Evolutionary conservation across 805 yeast genomes (phyloP).

Genomic region (Candida schatavii): DNA sequence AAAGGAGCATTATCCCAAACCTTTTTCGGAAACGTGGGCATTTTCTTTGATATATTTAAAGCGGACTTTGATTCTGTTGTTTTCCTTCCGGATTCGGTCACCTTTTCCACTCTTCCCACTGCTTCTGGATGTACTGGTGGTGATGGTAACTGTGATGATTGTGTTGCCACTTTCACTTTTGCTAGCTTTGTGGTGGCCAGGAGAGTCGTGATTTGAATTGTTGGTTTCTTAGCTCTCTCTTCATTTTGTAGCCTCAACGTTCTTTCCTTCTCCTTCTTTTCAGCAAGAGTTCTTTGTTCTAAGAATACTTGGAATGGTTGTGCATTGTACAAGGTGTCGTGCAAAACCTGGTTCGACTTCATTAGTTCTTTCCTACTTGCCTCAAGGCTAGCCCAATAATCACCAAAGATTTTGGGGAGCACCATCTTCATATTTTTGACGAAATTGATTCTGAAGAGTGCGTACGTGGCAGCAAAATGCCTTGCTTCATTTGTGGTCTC

Average conservation of each 20-base stretch:
- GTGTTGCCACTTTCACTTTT: conserved; percentile 1
- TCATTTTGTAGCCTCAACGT: conserved; percentile 46
- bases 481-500: conserved; percentile 87
- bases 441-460: conserved; percentile 73
- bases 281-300: conserved; percentile 50
- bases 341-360: conserved; percentile 45
- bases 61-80: neutral
- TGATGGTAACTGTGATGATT: neutral
- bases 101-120: conserved; percentile 5
- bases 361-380: conserved; percentile 50
- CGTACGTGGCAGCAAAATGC: conserved; percentile 86
- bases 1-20: conserved; percentile 72
- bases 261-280: conserved; percentile 44
- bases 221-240: conserved; percentile 47
- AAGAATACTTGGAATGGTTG: conserved; percentile 75
- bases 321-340: conserved; percentile 53
- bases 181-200: conserved; percentile 3
- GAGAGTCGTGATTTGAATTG: conserved; percentile 29
- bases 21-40: conserved; percentile 43
- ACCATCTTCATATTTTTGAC: conserved; percentile 84
- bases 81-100: no score
- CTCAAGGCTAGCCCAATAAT: conserved; percentile 75
- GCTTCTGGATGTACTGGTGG: conserved; percentile 6
- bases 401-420: conserved; percentile 77
- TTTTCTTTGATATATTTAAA: neutral